Conservation (phyloP, 1,139 yeast species). For the Zhuliangozyma parablackwelliae region DNA sequence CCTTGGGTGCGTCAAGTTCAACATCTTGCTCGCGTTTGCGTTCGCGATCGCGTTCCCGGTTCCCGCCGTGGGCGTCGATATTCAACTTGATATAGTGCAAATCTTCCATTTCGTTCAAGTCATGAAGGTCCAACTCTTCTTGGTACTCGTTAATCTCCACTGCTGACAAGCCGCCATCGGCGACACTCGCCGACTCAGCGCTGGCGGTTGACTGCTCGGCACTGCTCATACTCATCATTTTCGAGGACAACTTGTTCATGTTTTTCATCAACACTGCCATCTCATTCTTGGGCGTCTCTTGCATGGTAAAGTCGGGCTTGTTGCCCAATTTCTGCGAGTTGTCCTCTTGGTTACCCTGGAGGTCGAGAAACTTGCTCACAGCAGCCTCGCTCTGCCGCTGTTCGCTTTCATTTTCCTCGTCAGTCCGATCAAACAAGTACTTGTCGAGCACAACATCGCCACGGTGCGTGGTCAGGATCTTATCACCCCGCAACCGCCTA, state of each 20-base stretch:
- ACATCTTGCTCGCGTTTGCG: neutral
- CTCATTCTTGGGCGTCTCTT: constrained; percentile 41
- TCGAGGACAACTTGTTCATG: constrained; percentile 82
- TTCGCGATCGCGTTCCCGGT: constrained; percentile 3
- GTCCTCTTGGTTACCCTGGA: constrained; percentile 77
- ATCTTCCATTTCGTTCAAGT: constrained; percentile 49
- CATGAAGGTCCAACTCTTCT: constrained; percentile 57
- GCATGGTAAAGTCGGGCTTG: constrained; percentile 87
- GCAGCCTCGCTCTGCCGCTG: constrained; percentile 3
- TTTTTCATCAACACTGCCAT: constrained; percentile 74
- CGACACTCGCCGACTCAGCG: constrained; percentile 8
- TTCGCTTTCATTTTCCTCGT: constrained; percentile 19
- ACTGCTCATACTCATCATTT: constrained; percentile 60
- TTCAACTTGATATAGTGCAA: constrained; percentile 58
- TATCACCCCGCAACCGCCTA: constrained; percentile 85
- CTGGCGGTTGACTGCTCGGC: constrained; percentile 1
- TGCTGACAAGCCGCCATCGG: constrained; percentile 17
- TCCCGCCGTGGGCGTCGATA: constrained; percentile 30
- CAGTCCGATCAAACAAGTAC: constrained; percentile 56
- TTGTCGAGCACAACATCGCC: constrained; percentile 85
- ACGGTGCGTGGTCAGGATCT: constrained; percentile 60
- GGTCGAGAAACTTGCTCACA: constrained; percentile 62
- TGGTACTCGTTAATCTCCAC: constrained; percentile 32
- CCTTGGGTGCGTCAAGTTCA: constrained; percentile 1
- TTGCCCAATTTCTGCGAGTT: constrained; percentile 76